Evolutionary conservation across 768 basidiomycete genomes (phyloP).

Genomic region (Mycena amicta): DNA sequence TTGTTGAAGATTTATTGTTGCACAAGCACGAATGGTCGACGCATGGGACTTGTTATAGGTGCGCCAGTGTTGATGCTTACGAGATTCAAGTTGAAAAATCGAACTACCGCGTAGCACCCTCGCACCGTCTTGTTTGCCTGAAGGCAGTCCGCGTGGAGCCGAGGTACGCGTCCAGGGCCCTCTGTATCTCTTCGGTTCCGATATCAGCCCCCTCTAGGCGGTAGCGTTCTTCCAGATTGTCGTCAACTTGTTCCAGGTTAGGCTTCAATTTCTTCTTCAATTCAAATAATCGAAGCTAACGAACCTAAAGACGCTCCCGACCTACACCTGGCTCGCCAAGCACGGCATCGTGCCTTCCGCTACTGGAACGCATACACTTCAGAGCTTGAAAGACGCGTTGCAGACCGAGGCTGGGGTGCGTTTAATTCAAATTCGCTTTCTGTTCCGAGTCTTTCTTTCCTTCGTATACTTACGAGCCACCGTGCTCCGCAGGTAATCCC

Average conservation of each 20-base stretch:
- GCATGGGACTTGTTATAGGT: constrained; percentile 41
- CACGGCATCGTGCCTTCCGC: constrained; percentile 57
- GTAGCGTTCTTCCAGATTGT: constrained; percentile 49
- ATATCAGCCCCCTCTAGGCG: constrained; percentile 45
- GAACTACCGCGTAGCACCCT: neutral
- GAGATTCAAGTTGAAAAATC: too few species aligned
- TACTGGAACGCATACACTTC: constrained; percentile 45
- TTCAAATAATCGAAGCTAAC: neutral
- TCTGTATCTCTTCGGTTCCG: neutral
- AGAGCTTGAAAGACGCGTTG: constrained; percentile 43
- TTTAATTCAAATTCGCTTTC: too few species aligned
- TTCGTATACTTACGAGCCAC: too few species aligned
- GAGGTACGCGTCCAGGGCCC: neutral
- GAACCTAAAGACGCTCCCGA: constrained; percentile 50
- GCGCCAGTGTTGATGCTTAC: too few species aligned
- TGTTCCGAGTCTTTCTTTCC: too few species aligned
- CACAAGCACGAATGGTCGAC: constrained; percentile 56
- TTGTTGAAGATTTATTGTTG: too few species aligned
- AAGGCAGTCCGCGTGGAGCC: neutral
- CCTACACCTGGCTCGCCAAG: constrained; percentile 54
- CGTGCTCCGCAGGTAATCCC: constrained; percentile 44
- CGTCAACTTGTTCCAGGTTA: constrained; percentile 39
- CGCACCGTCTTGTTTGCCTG: neutral
- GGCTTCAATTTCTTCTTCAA: neutral
- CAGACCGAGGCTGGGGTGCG: constrained; percentile 43